Conservation (phyloP, 2,329 filamentous ascomycete species). For the Claviceps sp. region DNA sequence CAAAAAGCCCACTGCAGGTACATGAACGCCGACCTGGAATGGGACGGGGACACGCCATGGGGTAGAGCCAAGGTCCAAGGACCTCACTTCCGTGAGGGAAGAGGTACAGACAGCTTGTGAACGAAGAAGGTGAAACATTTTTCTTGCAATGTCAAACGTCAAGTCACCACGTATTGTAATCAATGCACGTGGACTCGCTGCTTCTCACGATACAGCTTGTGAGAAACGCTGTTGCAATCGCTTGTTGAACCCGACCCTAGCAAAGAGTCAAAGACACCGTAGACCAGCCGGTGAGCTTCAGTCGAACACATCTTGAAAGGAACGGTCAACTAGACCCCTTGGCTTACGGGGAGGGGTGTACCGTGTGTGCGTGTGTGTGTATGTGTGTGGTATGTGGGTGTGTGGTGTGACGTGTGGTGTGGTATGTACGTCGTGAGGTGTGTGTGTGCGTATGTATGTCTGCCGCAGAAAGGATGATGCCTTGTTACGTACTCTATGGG, state of each 20-base stretch:
- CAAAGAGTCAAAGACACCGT: not conserved
- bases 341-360: not conserved
- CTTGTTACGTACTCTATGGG: not conserved
- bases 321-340: not conserved
- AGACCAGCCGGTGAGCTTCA: not conserved
- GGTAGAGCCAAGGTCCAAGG: not conserved
- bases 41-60: not conserved
- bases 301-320: not conserved
- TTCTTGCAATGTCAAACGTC: not conserved
- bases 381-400: not conserved
- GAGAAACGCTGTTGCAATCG: not conserved
- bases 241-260: not conserved
- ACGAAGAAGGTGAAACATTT: slow-evolving; percentile 1
- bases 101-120: not conserved
- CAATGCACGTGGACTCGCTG: slow-evolving; percentile 1
- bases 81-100: not conserved
- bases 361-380: not conserved
- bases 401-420: not conserved
- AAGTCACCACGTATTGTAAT: not conserved
- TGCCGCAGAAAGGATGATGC: not conserved
- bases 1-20: not conserved
- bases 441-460: not conserved
- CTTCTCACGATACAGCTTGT: slow-evolving; percentile 1
- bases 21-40: not conserved
- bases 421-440: not conserved